Conservation (phyloP, 257 asterid species). For the Solanum pimpinellifolium region DNA sequence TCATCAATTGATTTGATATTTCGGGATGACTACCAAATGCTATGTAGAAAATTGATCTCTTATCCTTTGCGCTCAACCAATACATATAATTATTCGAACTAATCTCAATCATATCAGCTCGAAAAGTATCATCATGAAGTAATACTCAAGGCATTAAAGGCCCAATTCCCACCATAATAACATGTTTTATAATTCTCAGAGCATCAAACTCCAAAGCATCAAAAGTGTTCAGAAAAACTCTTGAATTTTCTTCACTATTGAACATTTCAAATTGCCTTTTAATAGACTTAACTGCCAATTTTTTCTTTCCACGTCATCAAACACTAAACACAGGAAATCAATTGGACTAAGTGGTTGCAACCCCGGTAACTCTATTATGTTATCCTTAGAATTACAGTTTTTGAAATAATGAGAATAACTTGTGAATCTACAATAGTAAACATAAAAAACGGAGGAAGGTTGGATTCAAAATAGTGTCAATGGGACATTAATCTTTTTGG, state of each 20-base stretch:
- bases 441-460: conserved; percentile 1
- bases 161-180: background rate
- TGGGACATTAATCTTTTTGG: too few species aligned
- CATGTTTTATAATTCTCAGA: background rate
- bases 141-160: conserved; percentile 5
- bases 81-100: background rate
- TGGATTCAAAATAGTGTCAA: background rate
- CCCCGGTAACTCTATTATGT: background rate
- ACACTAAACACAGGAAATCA: background rate
- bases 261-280: background rate
- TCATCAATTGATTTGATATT: background rate
- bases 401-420: background rate
- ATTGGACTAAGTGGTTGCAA: background rate
- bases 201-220: background rate
- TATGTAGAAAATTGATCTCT: conserved; percentile 1
- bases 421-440: conserved; percentile 1
- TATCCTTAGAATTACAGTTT: background rate
- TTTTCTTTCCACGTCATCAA: background rate
- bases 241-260: background rate
- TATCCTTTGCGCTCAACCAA: conserved; percentile 2
- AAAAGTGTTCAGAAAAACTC: background rate
- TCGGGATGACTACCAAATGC: conserved; percentile 3
- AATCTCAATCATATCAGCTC: background rate
- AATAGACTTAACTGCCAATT: background rate
- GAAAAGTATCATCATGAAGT: background rate